Evolutionary conservation across 139 green algal species (phyloP).

Genomic region (Ostreobium quekettii): DNA sequence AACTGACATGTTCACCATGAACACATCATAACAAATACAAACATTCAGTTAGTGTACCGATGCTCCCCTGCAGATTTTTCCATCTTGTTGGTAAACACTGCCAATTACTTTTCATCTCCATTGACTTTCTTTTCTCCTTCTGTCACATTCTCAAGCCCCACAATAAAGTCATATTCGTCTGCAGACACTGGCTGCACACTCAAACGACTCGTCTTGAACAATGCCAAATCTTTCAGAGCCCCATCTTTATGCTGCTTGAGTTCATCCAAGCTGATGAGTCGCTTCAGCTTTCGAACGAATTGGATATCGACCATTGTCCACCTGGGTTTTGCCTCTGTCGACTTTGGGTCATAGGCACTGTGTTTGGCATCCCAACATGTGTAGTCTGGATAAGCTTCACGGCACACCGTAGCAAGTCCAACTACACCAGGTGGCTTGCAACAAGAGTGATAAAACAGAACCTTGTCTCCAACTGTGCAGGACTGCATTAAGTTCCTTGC

Average conservation of each 20-base stretch:
- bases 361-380: slow-evolving; percentile 39
- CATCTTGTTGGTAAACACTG: too few relatives aligned
- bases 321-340: slow-evolving; percentile 28
- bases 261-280: slow-evolving; percentile 40
- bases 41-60: too few relatives aligned
- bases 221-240: slow-evolving; percentile 31
- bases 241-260: slow-evolving; percentile 39
- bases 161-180: slow-evolving; percentile 31
- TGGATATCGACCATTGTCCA: slow-evolving; percentile 53
- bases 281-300: slow-evolving; percentile 26
- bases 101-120: slow-evolving; percentile 18
- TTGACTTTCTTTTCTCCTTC: slow-evolving; percentile 26
- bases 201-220: slow-evolving; percentile 41
- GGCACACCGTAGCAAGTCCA: slow-evolving; percentile 41
- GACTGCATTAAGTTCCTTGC: slow-evolving; percentile 61
- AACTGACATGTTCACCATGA: too few relatives aligned
- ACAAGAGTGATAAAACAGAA: slow-evolving; percentile 55
- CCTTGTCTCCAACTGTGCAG: slow-evolving; percentile 47
- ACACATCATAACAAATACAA: too few relatives aligned
- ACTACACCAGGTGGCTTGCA: slow-evolving; percentile 46
- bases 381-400: slow-evolving; percentile 56
- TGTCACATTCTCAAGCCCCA: slow-evolving; percentile 21
- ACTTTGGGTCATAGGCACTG: slow-evolving; percentile 49
- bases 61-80: too few relatives aligned
- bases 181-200: slow-evolving; percentile 39